These are phyloP conservation scores for Aspergillus carbonarius DNA, from an alignment of 2,329 filamentous ascomycete species.

Conservation along the genomic window DNA sequence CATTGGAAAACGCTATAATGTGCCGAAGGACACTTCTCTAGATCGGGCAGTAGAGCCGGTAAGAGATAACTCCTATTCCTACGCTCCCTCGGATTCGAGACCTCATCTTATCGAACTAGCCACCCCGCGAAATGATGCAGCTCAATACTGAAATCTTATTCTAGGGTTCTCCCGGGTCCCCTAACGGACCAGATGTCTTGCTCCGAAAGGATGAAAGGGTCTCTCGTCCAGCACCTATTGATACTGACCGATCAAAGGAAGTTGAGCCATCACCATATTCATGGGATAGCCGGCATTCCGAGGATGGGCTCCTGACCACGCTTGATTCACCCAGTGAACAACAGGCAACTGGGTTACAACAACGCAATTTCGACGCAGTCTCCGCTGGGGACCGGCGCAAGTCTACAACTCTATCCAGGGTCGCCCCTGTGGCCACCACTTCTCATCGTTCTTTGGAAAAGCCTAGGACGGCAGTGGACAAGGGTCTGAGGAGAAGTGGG, in stretches of 20 bases:
- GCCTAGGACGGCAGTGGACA: slow-evolving; percentile 23
- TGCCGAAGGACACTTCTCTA: slow-evolving; percentile 25
- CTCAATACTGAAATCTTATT: slow-evolving; percentile 18
- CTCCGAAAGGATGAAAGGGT: slow-evolving; percentile 25
- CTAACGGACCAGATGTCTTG: slow-evolving; percentile 18
- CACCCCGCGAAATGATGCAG: not conserved
- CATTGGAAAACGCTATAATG: slow-evolving; percentile 38
- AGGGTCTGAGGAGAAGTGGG: slow-evolving; percentile 33
- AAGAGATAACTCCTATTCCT: slow-evolving; percentile 12
- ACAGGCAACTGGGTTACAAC: slow-evolving; percentile 10
- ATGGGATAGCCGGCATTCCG: slow-evolving; percentile 53
- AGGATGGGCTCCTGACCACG: slow-evolving; percentile 49
- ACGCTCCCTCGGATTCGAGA: not conserved
- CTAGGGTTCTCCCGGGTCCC: slow-evolving; percentile 26
- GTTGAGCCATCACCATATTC: slow-evolving; percentile 53
- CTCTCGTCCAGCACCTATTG: slow-evolving; percentile 43
- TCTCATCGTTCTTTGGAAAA: slow-evolving; percentile 34
- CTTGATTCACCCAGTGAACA: slow-evolving; percentile 26
- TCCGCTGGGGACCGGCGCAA: slow-evolving; percentile 20
- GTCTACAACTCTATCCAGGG: slow-evolving; percentile 22
- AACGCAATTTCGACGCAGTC: slow-evolving; percentile 16
- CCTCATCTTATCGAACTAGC: not conserved
- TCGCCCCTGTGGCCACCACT: slow-evolving; percentile 27
- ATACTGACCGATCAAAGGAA: slow-evolving; percentile 44
- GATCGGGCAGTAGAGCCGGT: slow-evolving; percentile 22